These are phyloP conservation scores for Camellia oleifera DNA, from an alignment of 179 eudicot species.

Conservation along the genomic window DNA sequence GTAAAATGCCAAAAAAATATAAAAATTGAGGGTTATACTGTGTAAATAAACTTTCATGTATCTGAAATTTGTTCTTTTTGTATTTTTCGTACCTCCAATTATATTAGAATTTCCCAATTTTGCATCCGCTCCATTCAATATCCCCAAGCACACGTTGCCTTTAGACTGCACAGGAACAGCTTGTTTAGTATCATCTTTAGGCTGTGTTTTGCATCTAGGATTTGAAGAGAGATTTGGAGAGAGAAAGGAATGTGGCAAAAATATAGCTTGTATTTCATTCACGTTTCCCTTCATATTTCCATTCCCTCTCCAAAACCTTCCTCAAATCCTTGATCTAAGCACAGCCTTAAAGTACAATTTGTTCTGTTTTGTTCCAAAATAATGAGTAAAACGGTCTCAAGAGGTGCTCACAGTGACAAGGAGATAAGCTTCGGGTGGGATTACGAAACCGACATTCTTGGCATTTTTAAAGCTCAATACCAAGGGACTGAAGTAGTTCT, in stretches of 20 bases:
- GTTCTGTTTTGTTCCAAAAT: not conserved
- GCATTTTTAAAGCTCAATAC: slow-evolving; percentile 42
- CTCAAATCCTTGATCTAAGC: too few relatives aligned
- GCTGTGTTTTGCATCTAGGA: too few relatives aligned
- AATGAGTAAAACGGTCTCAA: not conserved
- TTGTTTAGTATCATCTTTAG: not conserved
- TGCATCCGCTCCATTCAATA: slow-evolving; percentile 60
- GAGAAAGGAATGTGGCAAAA: too few relatives aligned
- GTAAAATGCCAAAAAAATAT: not conserved
- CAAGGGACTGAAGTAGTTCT: slow-evolving; percentile 47
- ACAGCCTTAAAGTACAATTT: too few relatives aligned
- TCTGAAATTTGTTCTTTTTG: not conserved
- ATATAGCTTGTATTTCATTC: not conserved
- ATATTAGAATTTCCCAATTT: slow-evolving; percentile 49
- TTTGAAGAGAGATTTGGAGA: too few relatives aligned
- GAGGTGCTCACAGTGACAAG: slow-evolving; percentile 48
- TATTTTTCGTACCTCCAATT: slow-evolving; percentile 55
- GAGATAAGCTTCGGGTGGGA: slow-evolving; percentile 65
- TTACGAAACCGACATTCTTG: slow-evolving; percentile 41
- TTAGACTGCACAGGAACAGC: slow-evolving; percentile 32
- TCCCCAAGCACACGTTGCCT: slow-evolving; percentile 79
- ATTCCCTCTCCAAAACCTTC: too few relatives aligned
- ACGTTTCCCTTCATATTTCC: too few relatives aligned
- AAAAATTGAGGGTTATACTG: not conserved
- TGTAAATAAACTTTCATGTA: not conserved